Conservation (phyloP, 1,284 basidiomycete genomes). For the Marasmius oreades region DNA sequence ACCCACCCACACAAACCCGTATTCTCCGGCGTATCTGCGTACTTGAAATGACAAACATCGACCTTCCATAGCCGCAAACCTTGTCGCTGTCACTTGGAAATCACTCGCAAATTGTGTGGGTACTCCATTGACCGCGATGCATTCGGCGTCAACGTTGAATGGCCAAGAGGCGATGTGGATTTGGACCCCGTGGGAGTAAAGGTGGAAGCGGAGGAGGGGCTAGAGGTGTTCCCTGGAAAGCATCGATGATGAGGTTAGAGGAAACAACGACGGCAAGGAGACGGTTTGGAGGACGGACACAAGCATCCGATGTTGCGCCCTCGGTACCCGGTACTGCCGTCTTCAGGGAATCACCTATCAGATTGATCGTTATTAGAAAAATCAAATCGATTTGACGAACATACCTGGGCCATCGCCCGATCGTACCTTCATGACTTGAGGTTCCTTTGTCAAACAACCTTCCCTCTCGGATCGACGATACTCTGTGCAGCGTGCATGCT, state of each 20-base stretch:
- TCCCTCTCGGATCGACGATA: slow-evolving; percentile 16
- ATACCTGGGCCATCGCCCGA: slow-evolving; percentile 20
- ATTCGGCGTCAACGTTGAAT: slow-evolving; percentile 2
- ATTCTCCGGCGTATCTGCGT: slow-evolving; percentile 15
- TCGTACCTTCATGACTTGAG: slow-evolving; percentile 19
- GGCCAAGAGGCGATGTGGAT: slow-evolving; percentile 20
- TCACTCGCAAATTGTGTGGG: slow-evolving; percentile 13
- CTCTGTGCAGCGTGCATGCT: slow-evolving; percentile 19
- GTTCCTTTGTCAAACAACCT: slow-evolving; percentile 18
- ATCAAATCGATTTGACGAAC: not conserved
- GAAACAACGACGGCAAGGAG: too few relatives aligned
- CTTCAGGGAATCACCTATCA: slow-evolving; percentile 15
- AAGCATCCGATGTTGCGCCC: slow-evolving; percentile 14
- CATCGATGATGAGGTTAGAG: too few relatives aligned
- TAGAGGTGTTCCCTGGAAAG: slow-evolving; percentile 21
- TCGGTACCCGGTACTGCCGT: slow-evolving; percentile 15
- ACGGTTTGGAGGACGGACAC: slow-evolving; percentile 12
- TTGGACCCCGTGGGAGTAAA: slow-evolving; percentile 17
- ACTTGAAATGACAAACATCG: slow-evolving; percentile 18
- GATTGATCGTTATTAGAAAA: not conserved
- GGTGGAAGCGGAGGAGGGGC: slow-evolving; percentile 17
- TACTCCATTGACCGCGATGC: slow-evolving; percentile 1
- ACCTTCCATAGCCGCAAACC: slow-evolving; percentile 17
- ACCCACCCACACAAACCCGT: slow-evolving; percentile 15
- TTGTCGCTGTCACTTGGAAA: slow-evolving; percentile 11